phyloP scores from a whole-genome alignment of 371 early-diverging fungal genomes.

The Actinomortierella wolfii region DNA sequence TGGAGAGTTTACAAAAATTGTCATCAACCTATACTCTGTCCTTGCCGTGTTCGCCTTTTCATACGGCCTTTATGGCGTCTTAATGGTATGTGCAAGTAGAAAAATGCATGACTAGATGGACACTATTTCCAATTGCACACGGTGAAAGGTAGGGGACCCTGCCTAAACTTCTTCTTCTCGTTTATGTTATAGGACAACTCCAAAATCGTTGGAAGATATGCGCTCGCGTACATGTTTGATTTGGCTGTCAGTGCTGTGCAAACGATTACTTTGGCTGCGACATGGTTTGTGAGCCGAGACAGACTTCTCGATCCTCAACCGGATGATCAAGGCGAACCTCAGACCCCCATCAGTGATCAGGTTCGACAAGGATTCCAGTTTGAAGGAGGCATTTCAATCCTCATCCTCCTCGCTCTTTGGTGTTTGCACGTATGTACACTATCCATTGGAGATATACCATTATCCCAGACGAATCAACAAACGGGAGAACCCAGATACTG shows the following conservation, averaged over 20 bases:
- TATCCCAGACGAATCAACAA: too few relatives aligned
- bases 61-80: constrained; percentile 44
- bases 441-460: too few relatives aligned
- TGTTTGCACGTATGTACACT: constrained; percentile 41
- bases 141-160: too few relatives aligned
- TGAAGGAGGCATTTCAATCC: constrained; percentile 41
- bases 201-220: constrained; percentile 33
- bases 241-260: constrained; percentile 36
- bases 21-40: constrained; percentile 44
- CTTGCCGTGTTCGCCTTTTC: constrained; percentile 41
- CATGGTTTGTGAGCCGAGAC: constrained; percentile 43
- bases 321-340: constrained; percentile 16
- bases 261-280: constrained; percentile 31
- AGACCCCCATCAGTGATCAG: constrained; percentile 32
- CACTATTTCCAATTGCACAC: too few relatives aligned
- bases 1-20: constrained; percentile 27
- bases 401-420: constrained; percentile 36
- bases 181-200: constrained; percentile 29
- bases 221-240: constrained; percentile 33
- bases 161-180: neutral
- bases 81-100: constrained; percentile 42
- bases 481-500: too few relatives aligned
- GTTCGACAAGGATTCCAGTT: constrained; percentile 39
- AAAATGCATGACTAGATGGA: too few relatives aligned
- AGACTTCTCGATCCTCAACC: constrained; percentile 33